These are phyloP conservation scores for Fusarium anthophilum DNA, from an alignment of 2,329 filamentous ascomycete genomes.

Conservation along the genomic window DNA sequence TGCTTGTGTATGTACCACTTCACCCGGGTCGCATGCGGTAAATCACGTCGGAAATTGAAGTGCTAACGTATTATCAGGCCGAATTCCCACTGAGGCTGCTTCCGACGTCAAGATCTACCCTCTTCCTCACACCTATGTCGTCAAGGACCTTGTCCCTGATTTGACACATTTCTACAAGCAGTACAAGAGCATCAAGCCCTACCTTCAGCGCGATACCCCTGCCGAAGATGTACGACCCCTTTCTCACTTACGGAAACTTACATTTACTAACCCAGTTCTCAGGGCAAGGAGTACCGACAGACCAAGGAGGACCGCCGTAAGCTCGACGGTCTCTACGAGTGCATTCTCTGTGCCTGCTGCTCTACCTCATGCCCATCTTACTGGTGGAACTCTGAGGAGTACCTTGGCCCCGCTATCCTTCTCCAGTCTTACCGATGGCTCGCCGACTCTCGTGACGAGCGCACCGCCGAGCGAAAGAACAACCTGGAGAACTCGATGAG, in stretches of 20 bases:
- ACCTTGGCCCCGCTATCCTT: constrained; percentile 95
- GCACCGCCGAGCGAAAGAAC: constrained; percentile 85
- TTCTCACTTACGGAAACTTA: not conserved
- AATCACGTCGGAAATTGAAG: constrained; percentile 29
- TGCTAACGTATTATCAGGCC: constrained; percentile 66
- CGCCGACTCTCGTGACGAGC: constrained; percentile 92
- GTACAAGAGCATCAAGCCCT: constrained; percentile 99
- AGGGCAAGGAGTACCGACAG: constrained; percentile 95
- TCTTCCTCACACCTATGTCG: constrained; percentile 96
- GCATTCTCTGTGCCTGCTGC: constrained; percentile 99
- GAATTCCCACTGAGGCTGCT: constrained; percentile 84
- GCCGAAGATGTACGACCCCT: constrained; percentile 73
- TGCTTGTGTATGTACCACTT: constrained; percentile 78
- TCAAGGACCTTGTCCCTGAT: constrained; percentile 98
- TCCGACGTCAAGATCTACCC: constrained; percentile 96
- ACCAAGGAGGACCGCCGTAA: constrained; percentile 92
- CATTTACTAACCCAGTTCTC: constrained; percentile 18
- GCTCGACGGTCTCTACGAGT: constrained; percentile 98
- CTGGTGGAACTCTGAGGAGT: constrained; percentile 99
- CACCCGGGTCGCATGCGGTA: constrained; percentile 38
- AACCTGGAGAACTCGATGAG: constrained; percentile 99
- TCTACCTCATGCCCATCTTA: constrained; percentile 99
- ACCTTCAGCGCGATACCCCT: constrained; percentile 89
- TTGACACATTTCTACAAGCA: constrained; percentile 99
- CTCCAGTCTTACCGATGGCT: constrained; percentile 99